phyloP scores from a whole-genome alignment of 495 filamentous ascomycete species.

The Penicillium desertorum region DNA sequence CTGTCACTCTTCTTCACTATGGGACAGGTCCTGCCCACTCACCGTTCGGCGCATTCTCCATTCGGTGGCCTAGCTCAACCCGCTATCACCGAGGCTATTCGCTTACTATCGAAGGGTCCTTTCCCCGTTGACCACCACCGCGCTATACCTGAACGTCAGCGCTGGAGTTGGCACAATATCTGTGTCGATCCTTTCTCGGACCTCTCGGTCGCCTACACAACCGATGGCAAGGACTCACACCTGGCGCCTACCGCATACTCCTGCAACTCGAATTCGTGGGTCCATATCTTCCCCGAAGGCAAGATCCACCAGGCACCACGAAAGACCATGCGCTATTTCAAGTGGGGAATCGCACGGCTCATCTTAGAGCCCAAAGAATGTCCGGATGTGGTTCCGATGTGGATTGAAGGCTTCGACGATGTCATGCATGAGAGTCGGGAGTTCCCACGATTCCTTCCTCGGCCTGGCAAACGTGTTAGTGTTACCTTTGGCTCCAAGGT shows the following conservation, averaged over 20 bases:
- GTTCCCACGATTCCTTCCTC: slow-evolving; percentile 80
- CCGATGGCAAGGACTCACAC: slow-evolving; percentile 57
- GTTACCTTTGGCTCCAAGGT: slow-evolving; percentile 67
- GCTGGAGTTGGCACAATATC: slow-evolving; percentile 43
- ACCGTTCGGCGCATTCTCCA: slow-evolving; percentile 71
- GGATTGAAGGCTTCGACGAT: slow-evolving; percentile 81
- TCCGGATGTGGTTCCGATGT: slow-evolving; percentile 89
- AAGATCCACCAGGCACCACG: slow-evolving; percentile 83
- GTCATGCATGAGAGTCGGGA: slow-evolving; percentile 78
- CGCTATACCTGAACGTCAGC: slow-evolving; percentile 36
- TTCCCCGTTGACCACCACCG: slow-evolving; percentile 43
- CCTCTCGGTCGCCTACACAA: slow-evolving; percentile 47
- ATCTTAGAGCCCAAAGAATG: slow-evolving; percentile 82
- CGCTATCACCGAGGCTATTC: slow-evolving; percentile 80
- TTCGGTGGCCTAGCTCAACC: slow-evolving; percentile 80
- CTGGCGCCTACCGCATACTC: slow-evolving; percentile 59
- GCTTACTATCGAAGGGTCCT: slow-evolving; percentile 70
- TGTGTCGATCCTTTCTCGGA: slow-evolving; percentile 52
- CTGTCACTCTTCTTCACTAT: slow-evolving; percentile 71
- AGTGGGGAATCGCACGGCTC: slow-evolving; percentile 88
- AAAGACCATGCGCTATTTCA: slow-evolving; percentile 89
- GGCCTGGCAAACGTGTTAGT: slow-evolving; percentile 65
- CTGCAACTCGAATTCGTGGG: slow-evolving; percentile 68
- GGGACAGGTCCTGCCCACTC: slow-evolving; percentile 87
- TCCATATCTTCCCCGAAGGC: slow-evolving; percentile 96